Conservation (phyloP, 805 yeast species). For the Candida maltosa region DNA sequence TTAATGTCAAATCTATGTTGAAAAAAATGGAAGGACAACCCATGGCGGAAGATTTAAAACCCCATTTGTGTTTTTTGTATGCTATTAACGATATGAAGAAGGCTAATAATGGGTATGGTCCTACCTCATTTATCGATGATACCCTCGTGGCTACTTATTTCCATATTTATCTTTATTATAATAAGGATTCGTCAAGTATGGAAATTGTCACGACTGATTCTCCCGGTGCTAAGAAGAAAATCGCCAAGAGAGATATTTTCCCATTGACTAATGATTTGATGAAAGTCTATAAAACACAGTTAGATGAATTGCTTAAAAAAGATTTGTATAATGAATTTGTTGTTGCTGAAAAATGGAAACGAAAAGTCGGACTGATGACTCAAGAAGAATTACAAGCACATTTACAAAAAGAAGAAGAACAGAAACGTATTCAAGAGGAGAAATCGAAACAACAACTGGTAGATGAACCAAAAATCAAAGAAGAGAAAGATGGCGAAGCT, state of each 20-base stretch:
- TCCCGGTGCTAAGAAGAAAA: conserved; percentile 32
- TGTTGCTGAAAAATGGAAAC: neutral
- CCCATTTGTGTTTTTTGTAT: conserved; percentile 41
- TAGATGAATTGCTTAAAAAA: conserved; percentile 28
- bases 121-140: conserved; percentile 74
- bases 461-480: no score
- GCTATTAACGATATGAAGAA: conserved; percentile 61
- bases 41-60: conserved; percentile 34
- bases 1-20: conserved; percentile 28
- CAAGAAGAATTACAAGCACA: neutral
- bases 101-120: conserved; percentile 77
- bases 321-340: conserved; percentile 27
- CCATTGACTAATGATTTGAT: conserved; percentile 37
- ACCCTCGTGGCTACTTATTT: conserved; percentile 61
- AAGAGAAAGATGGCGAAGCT: neutral
- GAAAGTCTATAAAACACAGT: conserved; percentile 22
- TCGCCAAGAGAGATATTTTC: conserved; percentile 41
- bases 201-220: conserved; percentile 4
- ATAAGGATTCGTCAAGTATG: conserved; percentile 5
- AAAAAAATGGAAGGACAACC: conserved; percentile 26
- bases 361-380: no score
- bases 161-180: conserved; percentile 35
- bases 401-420: neutral
- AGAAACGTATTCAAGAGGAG: neutral
- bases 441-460: no score